Conservation (phyloP, 257 asterid genomes). For the Solanum tarijense region DNA sequence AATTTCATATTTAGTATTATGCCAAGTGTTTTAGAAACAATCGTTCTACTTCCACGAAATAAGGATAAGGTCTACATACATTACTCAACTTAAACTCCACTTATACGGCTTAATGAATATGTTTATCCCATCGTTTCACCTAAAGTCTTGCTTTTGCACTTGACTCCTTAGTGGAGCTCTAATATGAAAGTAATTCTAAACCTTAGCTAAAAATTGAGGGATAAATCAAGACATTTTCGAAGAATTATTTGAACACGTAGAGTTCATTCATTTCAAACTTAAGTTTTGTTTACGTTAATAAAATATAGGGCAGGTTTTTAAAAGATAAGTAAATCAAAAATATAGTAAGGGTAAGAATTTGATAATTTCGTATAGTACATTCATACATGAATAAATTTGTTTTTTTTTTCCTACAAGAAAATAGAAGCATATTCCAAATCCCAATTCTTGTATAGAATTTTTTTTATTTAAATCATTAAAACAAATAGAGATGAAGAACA, state of each 20-base stretch:
- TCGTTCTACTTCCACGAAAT: no score
- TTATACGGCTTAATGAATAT: no score
- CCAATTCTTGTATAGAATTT: no score
- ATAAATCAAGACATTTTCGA: background rate
- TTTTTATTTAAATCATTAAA: no score
- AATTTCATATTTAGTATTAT: background rate
- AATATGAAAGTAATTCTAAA: background rate
- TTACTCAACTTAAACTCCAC: no score
- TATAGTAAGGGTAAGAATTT: background rate
- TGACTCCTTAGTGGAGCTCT: background rate
- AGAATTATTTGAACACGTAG: no score
- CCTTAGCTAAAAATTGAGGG: background rate
- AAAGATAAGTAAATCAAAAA: background rate
- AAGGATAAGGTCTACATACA: no score
- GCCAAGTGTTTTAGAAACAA: background rate
- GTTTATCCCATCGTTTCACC: background rate
- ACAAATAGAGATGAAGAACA: no score
- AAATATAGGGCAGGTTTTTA: background rate
- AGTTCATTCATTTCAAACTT: background rate
- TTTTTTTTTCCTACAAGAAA: background rate
- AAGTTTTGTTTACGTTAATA: background rate
- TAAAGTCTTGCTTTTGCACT: background rate
- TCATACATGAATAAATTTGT: background rate
- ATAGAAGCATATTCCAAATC: background rate
- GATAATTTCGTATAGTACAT: background rate